Evolutionary conservation across 768 basidiomycete genomes (phyloP).

Genomic region (Agaricus blazei): DNA sequence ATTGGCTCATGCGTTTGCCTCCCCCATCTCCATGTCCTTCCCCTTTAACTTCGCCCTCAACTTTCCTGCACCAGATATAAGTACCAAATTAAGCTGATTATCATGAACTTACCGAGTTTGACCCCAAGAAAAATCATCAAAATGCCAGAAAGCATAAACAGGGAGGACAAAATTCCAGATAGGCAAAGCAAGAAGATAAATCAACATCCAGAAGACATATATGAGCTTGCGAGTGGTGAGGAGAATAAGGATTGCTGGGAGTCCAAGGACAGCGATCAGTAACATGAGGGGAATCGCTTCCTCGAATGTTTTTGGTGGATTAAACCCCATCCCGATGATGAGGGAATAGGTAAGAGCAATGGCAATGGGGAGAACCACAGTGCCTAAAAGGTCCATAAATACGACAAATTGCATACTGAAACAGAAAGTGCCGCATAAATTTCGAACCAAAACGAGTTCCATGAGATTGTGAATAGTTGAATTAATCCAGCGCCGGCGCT

Average conservation of each 20-base stretch:
- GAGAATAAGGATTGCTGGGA: constrained; percentile 88
- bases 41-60: constrained; percentile 84
- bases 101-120: constrained; percentile 74
- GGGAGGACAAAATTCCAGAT: constrained; percentile 96
- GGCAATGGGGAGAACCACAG: constrained; percentile 90
- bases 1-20: constrained; percentile 43
- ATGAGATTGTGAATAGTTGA: constrained; percentile 99
- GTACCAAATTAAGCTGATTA: constrained; percentile 10
- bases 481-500: constrained; percentile 98
- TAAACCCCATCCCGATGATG: constrained; percentile 73
- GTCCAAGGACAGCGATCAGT: constrained; percentile 84
- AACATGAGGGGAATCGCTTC: constrained; percentile 93
- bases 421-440: constrained; percentile 98
- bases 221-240: constrained; percentile 93
- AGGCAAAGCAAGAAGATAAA: constrained; percentile 88
- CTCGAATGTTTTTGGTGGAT: constrained; percentile 79
- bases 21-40: constrained; percentile 72
- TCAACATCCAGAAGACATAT: constrained; percentile 97
- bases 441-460: constrained; percentile 95
- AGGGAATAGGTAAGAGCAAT: constrained; percentile 88
- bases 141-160: constrained; percentile 97
- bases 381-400: constrained; percentile 93
- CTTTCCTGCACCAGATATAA: constrained; percentile 59
- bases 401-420: constrained; percentile 99
- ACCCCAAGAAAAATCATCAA: constrained; percentile 99